Conservation (phyloP, 345 rosid genomes). For the Aquilaria sinensis region DNA sequence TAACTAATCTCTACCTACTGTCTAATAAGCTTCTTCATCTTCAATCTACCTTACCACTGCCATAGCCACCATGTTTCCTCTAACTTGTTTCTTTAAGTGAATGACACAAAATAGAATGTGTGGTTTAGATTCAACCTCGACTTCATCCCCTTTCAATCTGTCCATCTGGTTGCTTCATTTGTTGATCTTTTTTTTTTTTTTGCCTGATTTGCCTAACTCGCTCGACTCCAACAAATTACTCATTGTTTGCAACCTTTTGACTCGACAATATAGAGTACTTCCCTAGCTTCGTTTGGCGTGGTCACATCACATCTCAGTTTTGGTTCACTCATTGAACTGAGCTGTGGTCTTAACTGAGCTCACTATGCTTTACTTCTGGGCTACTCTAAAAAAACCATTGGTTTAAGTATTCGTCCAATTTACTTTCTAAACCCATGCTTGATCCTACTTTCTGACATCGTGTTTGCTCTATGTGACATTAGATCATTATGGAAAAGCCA, state of each 20-base stretch:
- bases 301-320: conserved; percentile 78
- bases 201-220: conserved; percentile 48
- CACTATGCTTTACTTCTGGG: conserved; percentile 59
- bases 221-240: conserved; percentile 56
- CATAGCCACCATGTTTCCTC: conserved; percentile 14
- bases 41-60: conserved; percentile 51
- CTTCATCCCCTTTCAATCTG: conserved; percentile 69
- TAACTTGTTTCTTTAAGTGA: conserved; percentile 41
- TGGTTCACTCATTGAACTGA: conserved; percentile 56
- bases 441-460: conserved; percentile 49
- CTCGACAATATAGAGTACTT: conserved; percentile 56
- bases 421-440: conserved; percentile 85
- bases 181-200: conserved; percentile 57
- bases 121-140: conserved; percentile 67
- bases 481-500: conserved; percentile 89
- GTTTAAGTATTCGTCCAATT: conserved; percentile 71
- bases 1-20: conserved; percentile 31
- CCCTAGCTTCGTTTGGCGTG: conserved; percentile 95
- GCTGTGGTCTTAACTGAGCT: conserved; percentile 83
- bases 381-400: conserved; percentile 30
- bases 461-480: conserved; percentile 70
- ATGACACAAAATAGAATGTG: conserved; percentile 46
- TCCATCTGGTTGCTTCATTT: conserved; percentile 69
- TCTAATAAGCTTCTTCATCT: conserved; percentile 63
- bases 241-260: conserved; percentile 68